Percentiles rank a stretch among this genome's conserved stretches.
Conservation (phyloP, 2,329 filamentous ascomycete genomes). For the Chaetomium sp. region DNA sequence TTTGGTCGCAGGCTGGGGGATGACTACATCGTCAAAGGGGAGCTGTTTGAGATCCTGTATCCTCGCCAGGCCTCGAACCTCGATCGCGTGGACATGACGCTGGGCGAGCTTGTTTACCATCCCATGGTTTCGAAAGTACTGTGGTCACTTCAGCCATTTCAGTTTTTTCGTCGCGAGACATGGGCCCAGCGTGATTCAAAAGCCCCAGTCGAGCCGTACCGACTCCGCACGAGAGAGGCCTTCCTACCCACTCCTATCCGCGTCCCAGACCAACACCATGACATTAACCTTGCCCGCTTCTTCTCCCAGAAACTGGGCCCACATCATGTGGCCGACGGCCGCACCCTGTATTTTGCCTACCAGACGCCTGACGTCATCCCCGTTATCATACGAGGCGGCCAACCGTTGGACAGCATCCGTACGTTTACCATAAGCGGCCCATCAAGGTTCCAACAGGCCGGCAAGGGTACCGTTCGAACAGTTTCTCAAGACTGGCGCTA, state of each 20-base stretch:
- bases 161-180: neutral
- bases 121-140: neutral
- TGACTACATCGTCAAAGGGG: slow-evolving; percentile 1
- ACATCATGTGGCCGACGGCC: neutral
- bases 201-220: neutral
- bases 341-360: neutral
- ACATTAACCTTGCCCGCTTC: neutral
- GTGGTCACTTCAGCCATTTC: neutral
- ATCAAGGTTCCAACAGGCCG: neutral
- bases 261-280: neutral
- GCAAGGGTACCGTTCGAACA: neutral
- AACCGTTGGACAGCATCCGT: neutral
- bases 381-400: neutral
- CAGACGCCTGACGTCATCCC: neutral
- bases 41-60: neutral
- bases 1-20: neutral
- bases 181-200: neutral
- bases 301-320: neutral
- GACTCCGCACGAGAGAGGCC: neutral
- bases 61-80: neutral
- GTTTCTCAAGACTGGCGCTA: neutral
- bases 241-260: neutral
- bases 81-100: neutral
- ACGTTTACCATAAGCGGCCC: neutral
- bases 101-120: neutral